These are phyloP conservation scores for Ichthyophthirius multifiliis DNA, from an alignment of 169 alveolate genomes.

Conservation along the genomic window DNA sequence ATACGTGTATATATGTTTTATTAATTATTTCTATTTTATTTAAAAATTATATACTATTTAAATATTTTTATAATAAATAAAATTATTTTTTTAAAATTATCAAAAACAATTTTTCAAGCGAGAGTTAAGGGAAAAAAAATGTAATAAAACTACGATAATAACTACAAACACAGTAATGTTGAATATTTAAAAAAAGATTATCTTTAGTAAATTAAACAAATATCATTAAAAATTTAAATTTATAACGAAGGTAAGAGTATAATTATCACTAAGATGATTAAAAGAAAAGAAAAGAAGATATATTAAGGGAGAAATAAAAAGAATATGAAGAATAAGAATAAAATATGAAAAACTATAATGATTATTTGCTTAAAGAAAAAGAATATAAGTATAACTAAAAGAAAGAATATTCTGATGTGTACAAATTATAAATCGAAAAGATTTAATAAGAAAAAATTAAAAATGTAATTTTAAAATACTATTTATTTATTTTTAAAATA, in stretches of 20 bases:
- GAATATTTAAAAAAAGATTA: background rate
- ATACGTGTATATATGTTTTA: too few species aligned
- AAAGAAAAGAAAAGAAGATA: background rate
- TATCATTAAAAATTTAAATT: background rate
- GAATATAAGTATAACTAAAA: background rate
- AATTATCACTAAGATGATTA: background rate
- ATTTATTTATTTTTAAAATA: background rate
- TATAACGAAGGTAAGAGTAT: background rate
- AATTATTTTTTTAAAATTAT: too few species aligned
- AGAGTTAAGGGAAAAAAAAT: too few species aligned
- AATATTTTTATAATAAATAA: too few species aligned
- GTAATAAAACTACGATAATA: too few species aligned
- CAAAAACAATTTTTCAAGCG: too few species aligned
- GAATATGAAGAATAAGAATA: background rate
- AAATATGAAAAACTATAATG: background rate
- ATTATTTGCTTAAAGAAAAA: background rate
- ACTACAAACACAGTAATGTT: background rate
- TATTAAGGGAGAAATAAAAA: background rate
- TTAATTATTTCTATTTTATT: too few species aligned
- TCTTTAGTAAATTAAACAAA: background rate
- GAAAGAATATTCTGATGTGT: background rate
- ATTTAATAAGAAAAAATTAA: background rate
- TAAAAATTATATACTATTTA: too few species aligned
- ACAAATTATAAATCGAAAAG: background rate
- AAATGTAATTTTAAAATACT: background rate